Conservation (phyloP, 1,284 basidiomycete genomes). For the Laetiporus sulphureus region DNA sequence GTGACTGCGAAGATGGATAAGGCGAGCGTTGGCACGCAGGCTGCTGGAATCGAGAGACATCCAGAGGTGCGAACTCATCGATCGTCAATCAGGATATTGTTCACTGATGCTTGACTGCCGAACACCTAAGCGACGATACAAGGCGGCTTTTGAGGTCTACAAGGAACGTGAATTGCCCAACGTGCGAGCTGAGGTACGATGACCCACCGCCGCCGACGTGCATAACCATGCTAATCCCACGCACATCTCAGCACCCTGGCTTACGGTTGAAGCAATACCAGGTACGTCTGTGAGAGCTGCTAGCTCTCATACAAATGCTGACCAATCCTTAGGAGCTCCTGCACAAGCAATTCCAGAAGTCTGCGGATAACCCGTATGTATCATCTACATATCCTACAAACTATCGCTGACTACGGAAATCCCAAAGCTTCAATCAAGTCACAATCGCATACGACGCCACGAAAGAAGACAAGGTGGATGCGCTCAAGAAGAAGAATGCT, state of each 20-base stretch:
- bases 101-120: constrained; percentile 5
- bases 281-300: constrained; percentile 37
- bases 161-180: constrained; percentile 84
- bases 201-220: constrained; percentile 2
- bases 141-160: constrained; percentile 91
- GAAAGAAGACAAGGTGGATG: constrained; percentile 76
- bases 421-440: constrained; percentile 76
- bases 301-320: too few relatives aligned
- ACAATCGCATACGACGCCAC: constrained; percentile 74
- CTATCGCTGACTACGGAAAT: neutral
- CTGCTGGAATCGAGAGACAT: constrained; percentile 85
- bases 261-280: constrained; percentile 83
- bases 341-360: constrained; percentile 84
- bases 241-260: constrained; percentile 59
- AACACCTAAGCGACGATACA: constrained; percentile 72
- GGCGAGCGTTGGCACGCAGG: constrained; percentile 78
- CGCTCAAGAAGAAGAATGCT: constrained; percentile 53
- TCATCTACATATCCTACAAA: constrained; percentile 1
- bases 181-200: constrained; percentile 64
- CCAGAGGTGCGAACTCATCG: constrained; percentile 67
- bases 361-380: constrained; percentile 81
- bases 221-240: neutral
- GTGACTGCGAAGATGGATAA: constrained; percentile 93
- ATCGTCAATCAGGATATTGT: constrained; percentile 1
- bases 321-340: constrained; percentile 57